Evolutionary conservation across 352 stramenopile genomes (phyloP).

Genomic region (Phytophthora boehmeriae): DNA sequence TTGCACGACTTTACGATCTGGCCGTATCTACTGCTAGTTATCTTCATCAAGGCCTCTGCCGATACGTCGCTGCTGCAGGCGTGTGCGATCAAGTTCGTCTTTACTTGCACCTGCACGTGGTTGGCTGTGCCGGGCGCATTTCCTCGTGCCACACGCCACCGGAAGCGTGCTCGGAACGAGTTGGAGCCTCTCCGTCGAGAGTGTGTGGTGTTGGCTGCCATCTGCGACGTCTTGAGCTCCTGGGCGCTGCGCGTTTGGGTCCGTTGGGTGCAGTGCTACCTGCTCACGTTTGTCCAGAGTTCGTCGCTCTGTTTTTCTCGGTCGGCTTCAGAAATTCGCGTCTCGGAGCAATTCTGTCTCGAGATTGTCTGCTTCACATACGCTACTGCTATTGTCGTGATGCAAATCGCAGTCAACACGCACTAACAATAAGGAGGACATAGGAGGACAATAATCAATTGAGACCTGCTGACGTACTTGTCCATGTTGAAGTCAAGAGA

Average conservation of each 20-base stretch:
- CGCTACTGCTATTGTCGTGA: slow-evolving; percentile 56
- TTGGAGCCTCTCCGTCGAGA: slow-evolving; percentile 52
- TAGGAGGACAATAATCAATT: neutral
- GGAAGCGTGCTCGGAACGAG: slow-evolving; percentile 50
- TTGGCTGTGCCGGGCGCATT: slow-evolving; percentile 64
- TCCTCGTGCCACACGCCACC: slow-evolving; percentile 56
- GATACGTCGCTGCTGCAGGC: slow-evolving; percentile 51
- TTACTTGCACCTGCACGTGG: slow-evolving; percentile 75
- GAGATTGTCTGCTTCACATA: slow-evolving; percentile 60
- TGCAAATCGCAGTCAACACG: slow-evolving; percentile 74
- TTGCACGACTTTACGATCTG: slow-evolving; percentile 76
- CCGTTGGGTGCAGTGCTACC: slow-evolving; percentile 63
- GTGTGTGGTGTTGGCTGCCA: slow-evolving; percentile 56
- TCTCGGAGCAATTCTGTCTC: slow-evolving; percentile 68
- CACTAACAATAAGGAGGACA: slow-evolving; percentile 49
- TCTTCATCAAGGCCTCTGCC: slow-evolving; percentile 52
- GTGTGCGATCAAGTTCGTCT: slow-evolving; percentile 68
- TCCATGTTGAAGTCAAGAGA: neutral
- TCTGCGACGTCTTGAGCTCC: slow-evolving; percentile 68
- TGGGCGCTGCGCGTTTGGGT: slow-evolving; percentile 62
- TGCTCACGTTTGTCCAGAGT: slow-evolving; percentile 29
- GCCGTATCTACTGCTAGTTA: slow-evolving; percentile 68
- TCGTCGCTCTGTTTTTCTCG: slow-evolving; percentile 44
- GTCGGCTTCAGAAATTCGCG: slow-evolving; percentile 52
- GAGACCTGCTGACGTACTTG: slow-evolving; percentile 1